phyloP scores from a whole-genome alignment of 306 rosid genomes.

The Rosa persica region DNA sequence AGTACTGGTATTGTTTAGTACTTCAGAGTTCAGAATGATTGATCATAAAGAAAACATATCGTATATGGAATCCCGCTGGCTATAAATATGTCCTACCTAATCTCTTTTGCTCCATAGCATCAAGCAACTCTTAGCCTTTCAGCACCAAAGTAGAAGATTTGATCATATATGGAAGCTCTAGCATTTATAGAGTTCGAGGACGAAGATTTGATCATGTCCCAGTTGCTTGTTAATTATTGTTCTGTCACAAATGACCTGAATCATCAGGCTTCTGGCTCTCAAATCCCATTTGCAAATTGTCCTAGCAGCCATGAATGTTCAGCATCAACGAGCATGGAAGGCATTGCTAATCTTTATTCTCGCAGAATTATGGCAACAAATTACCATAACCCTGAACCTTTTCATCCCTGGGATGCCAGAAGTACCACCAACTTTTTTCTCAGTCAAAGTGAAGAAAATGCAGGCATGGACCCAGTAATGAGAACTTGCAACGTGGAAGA shows the following conservation, averaged over 20 bases:
- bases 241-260: conserved; percentile 25
- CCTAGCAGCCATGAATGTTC: conserved; percentile 38
- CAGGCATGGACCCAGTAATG: conserved; percentile 34
- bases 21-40: conserved; percentile 16
- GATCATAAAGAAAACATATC: background rate
- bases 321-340: conserved; percentile 25
- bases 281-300: conserved; percentile 51
- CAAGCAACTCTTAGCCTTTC: conserved; percentile 25
- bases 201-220: conserved; percentile 53
- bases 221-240: conserved; percentile 39
- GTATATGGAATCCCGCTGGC: background rate
- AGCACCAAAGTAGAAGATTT: background rate
- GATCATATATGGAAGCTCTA: conserved; percentile 45
- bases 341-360: conserved; percentile 21
- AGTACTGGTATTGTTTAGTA: conserved; percentile 23
- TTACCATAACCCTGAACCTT: conserved; percentile 29
- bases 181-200: conserved; percentile 56
- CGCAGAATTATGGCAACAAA: conserved; percentile 33
- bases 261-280: conserved; percentile 44
- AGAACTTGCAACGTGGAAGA: conserved; percentile 38
- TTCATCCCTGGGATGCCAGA: conserved; percentile 32
- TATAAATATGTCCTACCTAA: conserved; percentile 36
- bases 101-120: conserved; percentile 26
- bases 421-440: conserved; percentile 21
- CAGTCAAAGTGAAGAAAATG: conserved; percentile 28